Evolutionary conservation across 495 filamentous ascomycete genomes (phyloP), one percentile per base, ranked within the genome.

Genomic region (Trichocladium uniseriatum): DNA sequence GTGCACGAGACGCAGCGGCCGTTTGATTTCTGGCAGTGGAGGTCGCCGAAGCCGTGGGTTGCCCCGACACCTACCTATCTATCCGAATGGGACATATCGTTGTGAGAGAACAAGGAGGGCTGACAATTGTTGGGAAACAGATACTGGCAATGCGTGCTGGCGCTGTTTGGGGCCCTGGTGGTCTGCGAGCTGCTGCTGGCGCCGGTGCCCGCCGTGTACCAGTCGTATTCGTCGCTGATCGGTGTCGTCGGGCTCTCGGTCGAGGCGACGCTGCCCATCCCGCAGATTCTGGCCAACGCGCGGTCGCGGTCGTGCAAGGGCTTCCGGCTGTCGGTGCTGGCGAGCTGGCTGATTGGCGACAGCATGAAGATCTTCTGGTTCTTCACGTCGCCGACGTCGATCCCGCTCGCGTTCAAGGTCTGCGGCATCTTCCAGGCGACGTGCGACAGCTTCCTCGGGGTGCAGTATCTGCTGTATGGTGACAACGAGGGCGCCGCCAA

Each of bases 361-460:
- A 70, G 79, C 29, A 94, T 95, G 84, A 98, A 98, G 74, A 86
- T 95, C 80, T 83, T 83, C 38, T 98, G 86, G 72, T 96, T 97
- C 69, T 89, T 88, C 63, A 80, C 75, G 29, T 82, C 85, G 11
- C 71, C 72, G 22, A 72, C 74, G 11, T 78, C 82, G 43, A 87
- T 98, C 38, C 87, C 90, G 0, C 79, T 79, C 76, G 80, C 88
- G 2, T 98, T 98, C 72, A 94, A 94, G 67, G 53, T 90, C 40
- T 96, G 92, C 58, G 92, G 86, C 50, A 77, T 94, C 31, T 92
- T 97, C 67, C 92, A 98, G 71, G 88, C 87, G 54, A 63, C 73
- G 6, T 94, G 94, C 63, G 92, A 98, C 69, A 59, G 73, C 22
- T 85, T 86, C 49, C 71, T 97, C 49, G 92, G 89, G 13, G 57